Base-by-base conservation (phyloP, 2,329 filamentous ascomycete genomes). In the Akanthomyces lecanii region DNA sequence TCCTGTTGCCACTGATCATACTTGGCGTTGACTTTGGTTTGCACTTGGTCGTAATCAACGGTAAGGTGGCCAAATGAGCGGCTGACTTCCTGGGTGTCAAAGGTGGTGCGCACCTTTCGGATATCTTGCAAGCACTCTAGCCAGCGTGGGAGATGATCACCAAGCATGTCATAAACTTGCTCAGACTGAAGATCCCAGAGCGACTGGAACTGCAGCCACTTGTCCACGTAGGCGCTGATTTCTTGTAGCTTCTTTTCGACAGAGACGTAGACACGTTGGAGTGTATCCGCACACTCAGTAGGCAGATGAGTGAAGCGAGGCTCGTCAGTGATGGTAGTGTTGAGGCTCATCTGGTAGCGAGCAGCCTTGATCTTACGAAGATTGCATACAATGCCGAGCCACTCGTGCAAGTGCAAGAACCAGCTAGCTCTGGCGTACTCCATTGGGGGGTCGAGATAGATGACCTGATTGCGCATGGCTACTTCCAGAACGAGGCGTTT, bases 1-100 rank as follows among this genome's bases (percentile, higher is more conserved):
- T 99, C 95, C 70, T 97, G 92, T 75, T 99, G 95, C 95, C 96
- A 99, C 75, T 98, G 94, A 73, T 99, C 96, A 73, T 99, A 99
- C 75, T 98, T 99, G 70, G 92, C 92, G 71, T 98, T 99, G 75
- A 99, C 95, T 76, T 97, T 97, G 63, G 94, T 92, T 76, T 99
- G 96, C 0, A 99, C 95, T 75, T 99, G 96, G 70, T 98, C 95
- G 71, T 99, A 99, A 74, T 99, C 94, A 71, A 99, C 92, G 4
- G 90, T 92, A 61, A 98, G 87, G 75, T 96, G 94, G 5, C 95
- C 95, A 73, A 99, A 99, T 1, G 89, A 90, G 45, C 91, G 89
- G 75, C 89, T 95, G 67, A 96, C 91, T 73, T 97, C 95, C 10
- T 94, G 96, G 1, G 94, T 99, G 72, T 99, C 95, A 70, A 99